Conservation (phyloP, 345 rosid genomes). For the Aegle marmelos region DNA sequence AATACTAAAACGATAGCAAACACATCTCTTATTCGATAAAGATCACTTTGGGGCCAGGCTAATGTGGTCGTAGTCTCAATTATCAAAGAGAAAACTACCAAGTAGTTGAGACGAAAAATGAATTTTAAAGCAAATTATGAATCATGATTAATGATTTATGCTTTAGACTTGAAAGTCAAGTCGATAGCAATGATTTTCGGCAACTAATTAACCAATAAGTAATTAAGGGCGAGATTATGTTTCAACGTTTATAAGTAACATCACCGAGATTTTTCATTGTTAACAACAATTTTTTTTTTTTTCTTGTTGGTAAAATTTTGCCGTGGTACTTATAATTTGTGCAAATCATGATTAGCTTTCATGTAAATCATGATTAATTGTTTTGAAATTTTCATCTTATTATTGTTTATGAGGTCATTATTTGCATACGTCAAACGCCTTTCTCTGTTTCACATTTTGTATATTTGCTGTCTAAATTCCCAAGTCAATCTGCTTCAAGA, state of each 20-base stretch:
- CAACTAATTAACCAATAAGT: neutral
- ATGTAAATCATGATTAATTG: neutral
- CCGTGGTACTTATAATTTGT: no score
- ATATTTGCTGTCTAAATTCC: neutral
- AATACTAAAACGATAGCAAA: fast-evolving
- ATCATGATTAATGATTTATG: neutral
- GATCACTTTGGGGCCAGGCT: neutral
- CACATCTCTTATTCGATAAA: neutral
- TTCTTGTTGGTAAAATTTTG: no score
- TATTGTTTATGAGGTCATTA: neutral
- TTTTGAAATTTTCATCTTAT: neutral
- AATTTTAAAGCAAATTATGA: neutral
- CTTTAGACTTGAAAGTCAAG: neutral
- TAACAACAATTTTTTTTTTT: no score
- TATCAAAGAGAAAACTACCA: neutral
- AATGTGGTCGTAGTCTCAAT: neutral
- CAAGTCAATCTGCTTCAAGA: neutral
- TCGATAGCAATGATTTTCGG: neutral
- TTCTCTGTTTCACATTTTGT: neutral
- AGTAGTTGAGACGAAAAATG: neutral
- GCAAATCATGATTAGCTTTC: no score
- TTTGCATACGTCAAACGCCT: neutral
- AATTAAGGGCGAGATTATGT: neutral
- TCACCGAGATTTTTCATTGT: neutral
- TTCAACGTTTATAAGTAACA: no score